Evolutionary conservation across 345 rosid genomes (phyloP).

Genomic region (Crucihimalaya himalaica): DNA sequence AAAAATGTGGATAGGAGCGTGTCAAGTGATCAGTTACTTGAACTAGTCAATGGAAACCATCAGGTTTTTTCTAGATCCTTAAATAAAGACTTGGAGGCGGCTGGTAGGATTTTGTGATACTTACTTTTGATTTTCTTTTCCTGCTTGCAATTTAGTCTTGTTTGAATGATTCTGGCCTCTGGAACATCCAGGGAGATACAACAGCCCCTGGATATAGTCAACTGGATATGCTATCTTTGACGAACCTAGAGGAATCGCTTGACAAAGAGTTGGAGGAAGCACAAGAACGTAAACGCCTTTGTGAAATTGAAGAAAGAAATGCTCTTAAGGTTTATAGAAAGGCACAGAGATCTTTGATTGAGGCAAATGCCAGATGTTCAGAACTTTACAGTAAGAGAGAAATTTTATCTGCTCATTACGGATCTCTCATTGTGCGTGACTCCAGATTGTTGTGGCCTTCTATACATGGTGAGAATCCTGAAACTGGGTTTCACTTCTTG

Average conservation of each 20-base stretch:
- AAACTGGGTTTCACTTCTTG: slow-evolving; percentile 43
- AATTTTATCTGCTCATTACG: slow-evolving; percentile 61
- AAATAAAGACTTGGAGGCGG: slow-evolving; percentile 17
- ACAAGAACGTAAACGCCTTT: slow-evolving; percentile 61
- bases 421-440: slow-evolving; percentile 63
- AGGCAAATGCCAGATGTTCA: slow-evolving; percentile 83
- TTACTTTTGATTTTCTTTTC: slow-evolving; percentile 22
- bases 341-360: slow-evolving; percentile 84
- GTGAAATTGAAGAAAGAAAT: slow-evolving; percentile 95
- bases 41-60: slow-evolving; percentile 33
- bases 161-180: slow-evolving; percentile 40
- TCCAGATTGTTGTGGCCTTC: slow-evolving; percentile 60
- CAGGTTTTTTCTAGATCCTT: slow-evolving; percentile 49
- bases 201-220: slow-evolving; percentile 46
- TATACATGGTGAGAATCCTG: slow-evolving; percentile 45
- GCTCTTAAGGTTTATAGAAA: slow-evolving; percentile 84
- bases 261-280: slow-evolving; percentile 91
- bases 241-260: slow-evolving; percentile 74
- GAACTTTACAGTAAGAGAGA: slow-evolving; percentile 80
- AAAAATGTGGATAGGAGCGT: slow-evolving; percentile 38
- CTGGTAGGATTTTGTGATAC: slow-evolving; percentile 22
- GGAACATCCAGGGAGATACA: slow-evolving; percentile 44
- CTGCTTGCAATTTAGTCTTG: slow-evolving; percentile 48
- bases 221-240: slow-evolving; percentile 50
- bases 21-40: slow-evolving; percentile 44